Conservation (phyloP, 2,329 filamentous ascomycete genomes). For the Sclerotinia sclerotiorum region DNA sequence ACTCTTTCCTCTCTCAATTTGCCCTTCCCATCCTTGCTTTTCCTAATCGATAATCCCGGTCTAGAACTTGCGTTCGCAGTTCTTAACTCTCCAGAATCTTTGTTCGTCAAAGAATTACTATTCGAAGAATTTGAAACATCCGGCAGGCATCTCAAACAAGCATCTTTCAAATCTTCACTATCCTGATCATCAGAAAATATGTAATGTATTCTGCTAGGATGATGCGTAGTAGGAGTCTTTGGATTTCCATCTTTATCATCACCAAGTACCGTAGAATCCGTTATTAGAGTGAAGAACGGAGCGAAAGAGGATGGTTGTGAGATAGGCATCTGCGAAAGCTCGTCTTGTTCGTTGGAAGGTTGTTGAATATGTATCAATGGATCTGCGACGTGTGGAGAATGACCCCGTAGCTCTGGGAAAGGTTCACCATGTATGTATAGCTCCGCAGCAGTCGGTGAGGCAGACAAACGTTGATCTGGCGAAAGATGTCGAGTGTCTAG, state of each 20-base stretch:
- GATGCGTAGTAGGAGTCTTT: slow-evolving; percentile 68
- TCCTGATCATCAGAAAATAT: slow-evolving; percentile 87
- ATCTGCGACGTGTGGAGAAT: not conserved
- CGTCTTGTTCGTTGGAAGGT: slow-evolving; percentile 12
- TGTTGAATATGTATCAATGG: slow-evolving; percentile 14
- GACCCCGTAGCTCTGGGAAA: slow-evolving; percentile 4
- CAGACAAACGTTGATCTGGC: not conserved
- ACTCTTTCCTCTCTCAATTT: slow-evolving; percentile 43
- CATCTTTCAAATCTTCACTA: slow-evolving; percentile 70
- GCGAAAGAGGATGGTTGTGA: slow-evolving; percentile 51
- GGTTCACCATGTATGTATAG: slow-evolving; percentile 14
- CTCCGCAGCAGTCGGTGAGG: slow-evolving; percentile 9
- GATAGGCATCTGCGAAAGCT: not conserved
- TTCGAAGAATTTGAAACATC: not conserved
- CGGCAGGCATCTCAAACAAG: slow-evolving; percentile 46
- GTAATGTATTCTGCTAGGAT: slow-evolving; percentile 80
- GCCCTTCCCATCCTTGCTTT: slow-evolving; percentile 12
- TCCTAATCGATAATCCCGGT: slow-evolving; percentile 1
- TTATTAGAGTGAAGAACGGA: slow-evolving; percentile 82
- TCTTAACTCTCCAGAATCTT: not conserved
- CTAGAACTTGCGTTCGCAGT: slow-evolving; percentile 4
- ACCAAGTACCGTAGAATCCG: slow-evolving; percentile 56
- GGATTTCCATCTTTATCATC: slow-evolving; percentile 1
- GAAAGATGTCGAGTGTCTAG: not conserved
- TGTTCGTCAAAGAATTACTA: slow-evolving; percentile 13